Evolutionary conservation across 2,329 filamentous ascomycete species (phyloP), one percentile per base, ranked within the genome.

Genomic region (Arthroderma uncinatum): DNA sequence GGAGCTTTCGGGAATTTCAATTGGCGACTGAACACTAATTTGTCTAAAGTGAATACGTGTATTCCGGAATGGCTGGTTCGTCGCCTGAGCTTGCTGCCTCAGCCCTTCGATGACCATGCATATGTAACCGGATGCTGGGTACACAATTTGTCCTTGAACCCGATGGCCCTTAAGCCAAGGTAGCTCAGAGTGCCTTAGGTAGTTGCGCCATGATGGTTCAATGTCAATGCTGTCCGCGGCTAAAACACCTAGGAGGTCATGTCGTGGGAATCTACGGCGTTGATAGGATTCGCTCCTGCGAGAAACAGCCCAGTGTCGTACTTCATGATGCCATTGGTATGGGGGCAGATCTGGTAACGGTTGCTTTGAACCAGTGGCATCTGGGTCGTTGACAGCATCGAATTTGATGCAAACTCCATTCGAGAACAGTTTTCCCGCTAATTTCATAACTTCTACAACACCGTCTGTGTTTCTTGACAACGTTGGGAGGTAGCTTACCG

Each of bases 161-260:
- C 64, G 64, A 59, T 80, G 75, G 50, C 76, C 73, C 0, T 59
- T 59, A 0, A 78, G 54, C 78, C 78, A 80, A 1, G 58, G 56
- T 2, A 42, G 21, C n/a, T 58, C 40, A 8, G 19, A 19, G 10
- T 73, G 55, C 2, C 66, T 62, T 0, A 78, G 59, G 1, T 74
- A 40, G 39, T 74, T 74, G 1, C 72, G 62, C 73, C 74, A 79
- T 0, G 57, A 50, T 0, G 73, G 73, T 9, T 69, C 62, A 1
- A 64, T 40, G n/a, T 61, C 57, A n/a, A 58, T 53, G 30, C 62
- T 59, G 57, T 71, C 71, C 7, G 65, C 57, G 19, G 65, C 61
- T 0, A 65, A 65, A 0, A 44, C 54, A n/a, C 66, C 66, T 1
- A 68, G 52, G 2, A 68, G 53, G 21, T 65, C 63, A 53, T 65